Evolutionary conservation across 2,329 filamentous ascomycete species (phyloP), one percentile per base, ranked within the genome.

Genomic region (Berkeleyomyces basicola): DNA sequence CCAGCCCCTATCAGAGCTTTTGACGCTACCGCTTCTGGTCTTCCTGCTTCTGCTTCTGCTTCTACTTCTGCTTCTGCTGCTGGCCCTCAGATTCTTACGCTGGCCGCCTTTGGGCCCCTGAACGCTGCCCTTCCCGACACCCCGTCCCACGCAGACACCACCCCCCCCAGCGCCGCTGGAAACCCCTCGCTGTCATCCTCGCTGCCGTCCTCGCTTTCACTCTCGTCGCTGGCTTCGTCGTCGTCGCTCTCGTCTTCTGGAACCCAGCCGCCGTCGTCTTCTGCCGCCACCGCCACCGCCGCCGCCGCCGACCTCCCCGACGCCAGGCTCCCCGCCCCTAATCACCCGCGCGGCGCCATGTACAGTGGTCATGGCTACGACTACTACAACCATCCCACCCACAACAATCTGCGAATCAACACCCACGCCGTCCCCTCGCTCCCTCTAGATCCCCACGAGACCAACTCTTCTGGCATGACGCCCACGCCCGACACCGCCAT

Each of bases 401-500:
- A 57, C 33, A 60, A 59, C 16, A 64, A 62, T 40, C 57, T 64
- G 14, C 63, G 63, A 47, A 64, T 64, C 44, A 62, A 62, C 57
- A 64, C 63, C 42, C 63, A 62, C 42, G 39, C 58, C 47, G 61
- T 49, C 46, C 57, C 59, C 23, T 39, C 58, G 36, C 39, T 62
- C 4, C 60, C 59, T 16, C 55, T 64, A 33, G 60, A 64, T 11
- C 51, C 14, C 9, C 51, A 55, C 51, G 51, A 55, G 11, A 37
- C 51, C 33, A 57, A 64, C 57, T 47, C 61, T 23, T 49, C 39
- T 16, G 55, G 58, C 51, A 62, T 61, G 40, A 58, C 63, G 31
- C 61, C 60, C 10, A 64, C 63, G 14, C 63, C 63, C 40, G 63
- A 64, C 47, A 64, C 63, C 31, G 63, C 63, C 31, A 64, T 64